Evolutionary conservation across 331 rosid species (phyloP).

Genomic region (Phaseolus coccineus): DNA sequence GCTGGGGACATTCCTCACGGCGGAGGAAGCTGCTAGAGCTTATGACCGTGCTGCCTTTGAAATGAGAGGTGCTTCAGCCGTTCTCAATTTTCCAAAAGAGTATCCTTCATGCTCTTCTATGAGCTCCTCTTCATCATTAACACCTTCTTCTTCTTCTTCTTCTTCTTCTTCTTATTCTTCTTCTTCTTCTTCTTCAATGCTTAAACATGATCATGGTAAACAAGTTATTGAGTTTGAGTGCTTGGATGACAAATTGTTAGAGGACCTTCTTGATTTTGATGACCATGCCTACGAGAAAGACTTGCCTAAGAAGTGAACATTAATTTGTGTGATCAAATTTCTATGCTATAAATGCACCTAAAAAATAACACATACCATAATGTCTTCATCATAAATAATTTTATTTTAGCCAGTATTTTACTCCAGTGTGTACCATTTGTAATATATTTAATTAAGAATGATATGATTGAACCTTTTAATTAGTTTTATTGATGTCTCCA

Average conservation of each 20-base stretch:
- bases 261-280: conserved; percentile 75
- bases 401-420: neutral
- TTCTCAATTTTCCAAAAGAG: conserved; percentile 74
- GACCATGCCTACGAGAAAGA: conserved; percentile 12
- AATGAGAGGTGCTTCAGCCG: conserved; percentile 69
- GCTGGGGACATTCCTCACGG: conserved; percentile 61
- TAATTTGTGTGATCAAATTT: neutral
- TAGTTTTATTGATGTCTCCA: neutral
- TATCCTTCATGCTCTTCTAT: conserved; percentile 31
- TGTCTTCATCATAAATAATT: too few species aligned
- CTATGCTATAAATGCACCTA: neutral
- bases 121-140: conserved; percentile 24
- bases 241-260: conserved; percentile 71
- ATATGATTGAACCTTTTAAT: neutral
- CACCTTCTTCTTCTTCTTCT: conserved; percentile 40
- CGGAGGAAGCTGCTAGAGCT: conserved; percentile 77
- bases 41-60: conserved; percentile 75
- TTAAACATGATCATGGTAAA: conserved; percentile 25
- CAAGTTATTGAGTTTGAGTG: conserved; percentile 69
- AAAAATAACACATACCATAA: too few species aligned
- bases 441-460: neutral
- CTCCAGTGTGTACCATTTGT: neutral
- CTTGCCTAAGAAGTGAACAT: conserved; percentile 31
- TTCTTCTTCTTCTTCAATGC: conserved; percentile 30
- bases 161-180: conserved; percentile 38